Evolutionary conservation across 148 eudicot genomes (phyloP).

Genomic region (Heliosperma pusillum): DNA sequence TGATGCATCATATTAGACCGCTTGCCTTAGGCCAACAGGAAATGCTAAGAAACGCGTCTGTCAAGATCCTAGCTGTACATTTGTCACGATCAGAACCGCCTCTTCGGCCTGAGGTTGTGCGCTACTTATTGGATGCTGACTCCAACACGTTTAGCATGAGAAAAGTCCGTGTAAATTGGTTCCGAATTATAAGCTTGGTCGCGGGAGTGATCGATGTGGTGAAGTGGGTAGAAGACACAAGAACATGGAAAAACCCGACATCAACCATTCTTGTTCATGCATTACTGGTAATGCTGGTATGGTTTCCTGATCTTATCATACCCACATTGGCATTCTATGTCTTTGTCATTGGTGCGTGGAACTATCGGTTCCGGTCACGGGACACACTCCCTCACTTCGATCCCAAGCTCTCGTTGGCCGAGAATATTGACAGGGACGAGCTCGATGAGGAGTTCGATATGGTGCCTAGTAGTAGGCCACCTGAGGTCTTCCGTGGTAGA

Average conservation of each 20-base stretch:
- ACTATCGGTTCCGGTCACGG: conserved; percentile 58
- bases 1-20: conserved; percentile 88
- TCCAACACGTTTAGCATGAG: conserved; percentile 80
- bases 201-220: conserved; percentile 62
- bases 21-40: conserved; percentile 77
- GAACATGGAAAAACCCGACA: conserved; percentile 87
- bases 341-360: conserved; percentile 76
- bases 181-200: conserved; percentile 59
- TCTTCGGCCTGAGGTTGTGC: conserved; percentile 64
- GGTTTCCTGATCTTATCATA: conserved; percentile 87
- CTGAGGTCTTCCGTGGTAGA: conserved; percentile 57
- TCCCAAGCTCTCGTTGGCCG: conserved; percentile 72
- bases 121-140: conserved; percentile 68
- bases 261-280: conserved; percentile 85
- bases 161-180: conserved; percentile 82
- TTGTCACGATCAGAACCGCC: conserved; percentile 86
- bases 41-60: conserved; percentile 44
- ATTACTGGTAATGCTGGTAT: conserved; percentile 72
- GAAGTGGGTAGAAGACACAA: conserved; percentile 79
- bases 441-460: conserved; percentile 85
- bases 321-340: conserved; percentile 81
- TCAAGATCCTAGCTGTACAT: conserved; percentile 56
- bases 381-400: conserved; percentile 69
- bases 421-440: conserved; percentile 67
- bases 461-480: conserved; percentile 53